phyloP scores from a whole-genome alignment of 257 asterid genomes.

The Primulina huaijiensis region DNA sequence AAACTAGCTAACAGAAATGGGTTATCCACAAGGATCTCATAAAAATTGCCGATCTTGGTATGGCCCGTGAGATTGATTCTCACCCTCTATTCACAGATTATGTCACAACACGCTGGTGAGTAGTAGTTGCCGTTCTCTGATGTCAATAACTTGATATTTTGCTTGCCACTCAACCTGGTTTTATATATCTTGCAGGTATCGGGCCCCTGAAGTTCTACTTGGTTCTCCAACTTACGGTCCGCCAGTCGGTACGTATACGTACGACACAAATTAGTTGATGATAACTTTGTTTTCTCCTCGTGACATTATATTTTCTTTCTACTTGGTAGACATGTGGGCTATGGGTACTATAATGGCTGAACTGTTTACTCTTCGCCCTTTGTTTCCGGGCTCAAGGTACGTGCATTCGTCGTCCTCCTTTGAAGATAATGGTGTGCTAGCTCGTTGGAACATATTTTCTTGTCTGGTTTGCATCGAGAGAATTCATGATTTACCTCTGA shows the following conservation, averaged over 20 bases:
- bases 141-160: background rate
- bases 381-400: constrained; percentile 88
- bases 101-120: constrained; percentile 73
- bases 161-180: constrained; percentile 13
- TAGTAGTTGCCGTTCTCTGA: constrained; percentile 16
- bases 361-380: constrained; percentile 75
- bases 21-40: no score
- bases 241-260: constrained; percentile 83
- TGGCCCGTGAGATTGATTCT: constrained; percentile 63
- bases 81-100: constrained; percentile 63
- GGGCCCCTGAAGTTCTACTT: constrained; percentile 97
- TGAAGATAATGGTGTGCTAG: no score
- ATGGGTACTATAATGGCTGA: constrained; percentile 99
- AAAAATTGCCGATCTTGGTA: constrained; percentile 64
- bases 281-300: constrained; percentile 1
- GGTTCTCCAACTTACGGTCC: constrained; percentile 80
- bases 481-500: no score
- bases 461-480: no score
- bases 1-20: no score
- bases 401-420: no score
- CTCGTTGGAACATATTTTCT: no score
- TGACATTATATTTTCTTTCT: constrained; percentile 1
- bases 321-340: constrained; percentile 87
- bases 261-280: background rate
- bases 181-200: constrained; percentile 68